Percentiles rank a stretch among this genome's conserved stretches.
phyloP scores from a whole-genome alignment of 1,284 basidiomycete species.

The Boletus smithii region DNA sequence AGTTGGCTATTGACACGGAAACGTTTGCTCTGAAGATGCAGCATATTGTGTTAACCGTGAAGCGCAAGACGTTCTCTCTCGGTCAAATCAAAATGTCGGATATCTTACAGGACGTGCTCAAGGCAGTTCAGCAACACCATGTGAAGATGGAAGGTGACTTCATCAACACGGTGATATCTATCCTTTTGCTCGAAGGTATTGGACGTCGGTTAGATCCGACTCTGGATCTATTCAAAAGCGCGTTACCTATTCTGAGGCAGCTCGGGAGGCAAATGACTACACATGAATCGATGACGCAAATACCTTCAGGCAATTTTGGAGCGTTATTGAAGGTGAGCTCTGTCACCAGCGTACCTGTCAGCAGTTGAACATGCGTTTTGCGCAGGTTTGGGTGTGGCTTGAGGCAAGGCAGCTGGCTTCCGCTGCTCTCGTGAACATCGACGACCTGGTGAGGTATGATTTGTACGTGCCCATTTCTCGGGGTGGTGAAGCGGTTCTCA shows the following conservation, averaged over 20 bases:
- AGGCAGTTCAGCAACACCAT: slow-evolving; percentile 87
- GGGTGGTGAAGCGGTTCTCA: slow-evolving; percentile 14
- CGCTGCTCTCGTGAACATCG: slow-evolving; percentile 69
- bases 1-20: slow-evolving; percentile 87
- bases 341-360: background rate
- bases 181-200: slow-evolving; percentile 93
- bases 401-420: slow-evolving; percentile 87
- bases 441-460: slow-evolving; percentile 77
- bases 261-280: slow-evolving; percentile 86
- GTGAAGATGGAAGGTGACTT: slow-evolving; percentile 99
- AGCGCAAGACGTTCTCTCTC: slow-evolving; percentile 94
- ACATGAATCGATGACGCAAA: slow-evolving; percentile 63
- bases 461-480: slow-evolving; percentile 46
- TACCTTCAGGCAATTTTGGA: slow-evolving; percentile 69
- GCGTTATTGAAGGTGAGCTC: slow-evolving; percentile 77
- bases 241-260: slow-evolving; percentile 86
- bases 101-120: slow-evolving; percentile 84
- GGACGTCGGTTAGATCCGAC: slow-evolving; percentile 90
- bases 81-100: slow-evolving; percentile 96
- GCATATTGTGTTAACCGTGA: slow-evolving; percentile 89
- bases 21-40: slow-evolving; percentile 98
- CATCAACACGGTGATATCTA: slow-evolving; percentile 95
- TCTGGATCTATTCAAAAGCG: slow-evolving; percentile 91
- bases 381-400: slow-evolving; percentile 84
- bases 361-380: slow-evolving; percentile 5